Base-by-base conservation (phyloP, 2,329 filamentous ascomycete genomes). In the Xylariaceae sp. region DNA sequence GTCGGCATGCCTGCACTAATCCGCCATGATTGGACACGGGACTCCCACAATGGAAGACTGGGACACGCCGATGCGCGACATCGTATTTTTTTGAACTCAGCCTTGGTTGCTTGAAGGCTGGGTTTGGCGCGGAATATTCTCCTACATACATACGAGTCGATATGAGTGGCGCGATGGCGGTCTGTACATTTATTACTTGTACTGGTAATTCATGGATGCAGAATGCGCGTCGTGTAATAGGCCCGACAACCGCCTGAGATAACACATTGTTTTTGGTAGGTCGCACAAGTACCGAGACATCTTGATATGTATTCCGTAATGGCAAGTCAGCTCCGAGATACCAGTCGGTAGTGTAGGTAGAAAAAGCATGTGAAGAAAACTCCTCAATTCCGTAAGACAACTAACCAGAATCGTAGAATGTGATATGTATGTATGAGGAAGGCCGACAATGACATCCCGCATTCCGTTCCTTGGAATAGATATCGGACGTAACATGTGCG, bases 1-100 rank as follows among this genome's bases (percentile, higher is more conserved):
- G 37, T 13, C 11, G 37, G 11, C 5, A 3, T 42, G 8, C 37
- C 37, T 9, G 37, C 37, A 57, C 58, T 58, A 59, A 62, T 45
- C 35, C 37, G 47, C 51, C 54, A 53, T 65, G 66, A 66, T 64
- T 67, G 66, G 66, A 59, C 48, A 51, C 55, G 58, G 59, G 47
- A 50, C 17, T 51, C 52, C 62, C 54, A 58, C 59, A 57, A 61
- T 58, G 62, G 47, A 34, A 35, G 45, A 52, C 35, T 48, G 11
- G 53, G 39, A 18, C 23, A n/a, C 34, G 51, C 17, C 23, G 45
- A 34, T 51, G 57, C 44, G 57, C 44, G 55, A 53, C 57, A 57
- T 53, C 35, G 55, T 42, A 42, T 42, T 9, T 42, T 42, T 42
- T 42, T 42, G 37, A 42, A 42, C 37, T 42, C 37, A 42, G 47